These are phyloP conservation scores for Xerocomus amazonicus DNA, from an alignment of 1,284 basidiomycete species.

Conservation along the genomic window DNA sequence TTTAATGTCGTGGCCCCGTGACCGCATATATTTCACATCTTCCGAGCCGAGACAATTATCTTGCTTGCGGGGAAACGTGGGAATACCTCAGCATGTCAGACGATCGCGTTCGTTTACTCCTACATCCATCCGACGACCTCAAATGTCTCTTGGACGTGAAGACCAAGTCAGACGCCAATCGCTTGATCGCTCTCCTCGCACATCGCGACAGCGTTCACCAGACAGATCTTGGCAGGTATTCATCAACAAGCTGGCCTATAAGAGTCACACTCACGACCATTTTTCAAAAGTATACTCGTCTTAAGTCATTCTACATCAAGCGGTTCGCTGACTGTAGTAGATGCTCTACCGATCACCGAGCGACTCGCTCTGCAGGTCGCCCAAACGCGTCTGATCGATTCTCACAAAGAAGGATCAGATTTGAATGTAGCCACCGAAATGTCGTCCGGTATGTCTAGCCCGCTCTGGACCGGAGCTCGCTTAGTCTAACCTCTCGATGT, in stretches of 20 bases:
- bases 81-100: slow-evolving; percentile 16
- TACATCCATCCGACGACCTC: slow-evolving; percentile 26
- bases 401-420: not conserved
- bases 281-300: slow-evolving; percentile 18
- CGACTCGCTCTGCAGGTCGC: slow-evolving; percentile 22
- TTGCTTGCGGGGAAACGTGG: slow-evolving; percentile 33
- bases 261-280: slow-evolving; percentile 5
- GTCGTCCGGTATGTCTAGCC: slow-evolving; percentile 18
- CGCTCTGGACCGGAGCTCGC: no score
- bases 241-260: not conserved
- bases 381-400: slow-evolving; percentile 15
- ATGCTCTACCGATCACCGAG: slow-evolving; percentile 25
- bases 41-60: no score
- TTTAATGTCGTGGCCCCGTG: slow-evolving; percentile 28
- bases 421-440: slow-evolving; percentile 5
- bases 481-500: slow-evolving; percentile 6
- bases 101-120: slow-evolving; percentile 13
- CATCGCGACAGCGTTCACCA: slow-evolving; percentile 9
- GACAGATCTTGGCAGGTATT: slow-evolving; percentile 27
- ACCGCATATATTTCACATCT: slow-evolving; percentile 8
- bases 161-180: not conserved
- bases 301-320: slow-evolving; percentile 3
- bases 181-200: slow-evolving; percentile 22
- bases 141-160: slow-evolving; percentile 13
- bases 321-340: slow-evolving; percentile 5